Base-by-base conservation (phyloP, 768 basidiomycete species). In the Suillus variegatus region DNA sequence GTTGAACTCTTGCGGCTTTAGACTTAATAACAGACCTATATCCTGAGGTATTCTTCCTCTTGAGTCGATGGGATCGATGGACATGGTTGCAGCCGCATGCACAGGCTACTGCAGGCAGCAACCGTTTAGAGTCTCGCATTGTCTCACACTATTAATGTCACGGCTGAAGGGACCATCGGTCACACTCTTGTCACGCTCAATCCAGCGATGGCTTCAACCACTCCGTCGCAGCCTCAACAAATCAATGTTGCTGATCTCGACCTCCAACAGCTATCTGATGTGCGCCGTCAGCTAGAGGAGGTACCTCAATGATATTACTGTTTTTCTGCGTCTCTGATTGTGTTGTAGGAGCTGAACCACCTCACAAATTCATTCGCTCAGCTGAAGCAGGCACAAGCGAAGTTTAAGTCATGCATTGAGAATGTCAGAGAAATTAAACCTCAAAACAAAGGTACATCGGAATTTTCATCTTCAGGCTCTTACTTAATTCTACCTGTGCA, bases 241-340 rank as follows among this genome's bases (percentile, higher is more conserved):
- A 84, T 97, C 73, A 91, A 86, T 69, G 82, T 97, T 20, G 80
- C 85, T 16, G 94, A 98, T 77, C 85, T 99, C 61, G 92, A 94
- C 71, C 78, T 96, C 38, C 79, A 88, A 2, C 97, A 99, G 77
- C 86, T 99, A 2, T 84, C 89, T 12, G 94, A 97, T 69, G 94
- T 98, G 47, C 88, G 91, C 69, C 88, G 90, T 67, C 97, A 98
- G 75, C 83, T 99, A 0, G 96, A 99, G 72, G 94, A 97, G 79
- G 97, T 93, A 79, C 36, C 1, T 6, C 4, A 13, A n/a, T 40
- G n/a, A 22, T 62, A 16, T 32, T 0, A 8, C 60, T 7, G 7
- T 14, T 22, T n/a, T 36, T 12, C 38, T 36, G 18, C 13, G 16
- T 51, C 61, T 36, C 55, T 62, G 58, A 60, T 60, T 28, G 25